Evolutionary conservation across 78 protist species (phyloP).

Genomic region (Dictyostelium intermedium): DNA sequence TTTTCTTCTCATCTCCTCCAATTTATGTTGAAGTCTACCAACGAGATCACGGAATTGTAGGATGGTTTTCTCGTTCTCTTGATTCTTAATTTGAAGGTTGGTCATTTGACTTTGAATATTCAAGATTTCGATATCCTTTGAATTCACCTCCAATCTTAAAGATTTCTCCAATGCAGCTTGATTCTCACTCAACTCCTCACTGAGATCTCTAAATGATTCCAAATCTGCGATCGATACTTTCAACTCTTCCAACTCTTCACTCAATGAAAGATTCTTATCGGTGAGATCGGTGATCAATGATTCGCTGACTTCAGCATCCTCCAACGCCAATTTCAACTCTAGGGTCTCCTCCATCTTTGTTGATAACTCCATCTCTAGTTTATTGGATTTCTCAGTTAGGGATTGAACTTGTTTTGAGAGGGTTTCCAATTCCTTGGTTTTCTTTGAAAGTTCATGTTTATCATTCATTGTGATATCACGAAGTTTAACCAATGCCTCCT

Average conservation of each 20-base stretch:
- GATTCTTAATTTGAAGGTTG: constrained; percentile 22
- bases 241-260: constrained; percentile 58
- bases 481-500: constrained; percentile 70
- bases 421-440: constrained; percentile 41
- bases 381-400: constrained; percentile 13
- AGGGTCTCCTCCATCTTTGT: constrained; percentile 24
- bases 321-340: constrained; percentile 68
- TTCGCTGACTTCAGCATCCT: constrained; percentile 52
- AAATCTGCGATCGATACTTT: constrained; percentile 40
- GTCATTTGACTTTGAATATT: constrained; percentile 62
- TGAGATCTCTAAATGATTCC: constrained; percentile 64
- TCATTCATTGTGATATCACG: constrained; percentile 72
- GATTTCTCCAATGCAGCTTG: constrained; percentile 74
- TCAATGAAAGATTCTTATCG: constrained; percentile 62
- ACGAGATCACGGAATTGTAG: constrained; percentile 67
- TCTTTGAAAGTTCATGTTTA: constrained; percentile 69
- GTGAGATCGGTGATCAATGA: constrained; percentile 53
- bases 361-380: constrained; percentile 47
- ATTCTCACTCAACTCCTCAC: constrained; percentile 59
- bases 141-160: constrained; percentile 34
- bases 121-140: constrained; percentile 57
- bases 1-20: constrained; percentile 55
- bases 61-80: constrained; percentile 59
- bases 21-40: constrained; percentile 43
- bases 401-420: constrained; percentile 6